phyloP scores from a whole-genome alignment of 176 grass and related monocot species.

The Carex scoparia region DNA sequence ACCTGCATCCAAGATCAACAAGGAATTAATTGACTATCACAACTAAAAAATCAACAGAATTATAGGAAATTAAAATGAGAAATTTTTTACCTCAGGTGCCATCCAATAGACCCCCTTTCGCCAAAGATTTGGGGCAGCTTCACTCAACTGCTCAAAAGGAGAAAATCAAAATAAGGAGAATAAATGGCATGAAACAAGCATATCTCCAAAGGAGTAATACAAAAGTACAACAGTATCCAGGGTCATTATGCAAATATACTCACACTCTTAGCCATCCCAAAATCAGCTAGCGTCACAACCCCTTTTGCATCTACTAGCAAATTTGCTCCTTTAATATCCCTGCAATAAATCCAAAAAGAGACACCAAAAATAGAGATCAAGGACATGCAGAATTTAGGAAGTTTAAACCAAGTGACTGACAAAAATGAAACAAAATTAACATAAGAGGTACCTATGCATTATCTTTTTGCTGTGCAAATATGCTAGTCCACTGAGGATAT shows the following conservation, averaged over 20 bases:
- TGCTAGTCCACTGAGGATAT: slow-evolving; percentile 83
- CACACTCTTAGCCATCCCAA: slow-evolving; percentile 96
- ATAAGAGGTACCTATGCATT: slow-evolving; percentile 44
- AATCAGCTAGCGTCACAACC: slow-evolving; percentile 88
- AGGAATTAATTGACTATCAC: not conserved
- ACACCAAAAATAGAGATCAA: slow-evolving; percentile 9
- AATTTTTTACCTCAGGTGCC: slow-evolving; percentile 79
- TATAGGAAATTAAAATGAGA: not conserved
- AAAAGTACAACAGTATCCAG: slow-evolving; percentile 1
- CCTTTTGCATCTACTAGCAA: slow-evolving; percentile 81
- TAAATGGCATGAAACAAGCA: slow-evolving; percentile 4
- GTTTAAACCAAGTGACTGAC: not conserved
- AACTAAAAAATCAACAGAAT: not conserved
- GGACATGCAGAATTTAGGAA: not conserved
- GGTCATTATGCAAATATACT: slow-evolving; percentile 30
- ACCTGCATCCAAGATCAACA: slow-evolving; percentile 48
- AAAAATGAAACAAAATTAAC: slow-evolving; percentile 18
- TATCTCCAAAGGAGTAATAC: not conserved
- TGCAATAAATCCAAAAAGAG: slow-evolving; percentile 39
- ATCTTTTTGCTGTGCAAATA: slow-evolving; percentile 98
- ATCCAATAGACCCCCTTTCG: slow-evolving; percentile 96
- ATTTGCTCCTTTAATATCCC: slow-evolving; percentile 99
- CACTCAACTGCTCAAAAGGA: slow-evolving; percentile 54
- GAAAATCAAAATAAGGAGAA: slow-evolving; percentile 19
- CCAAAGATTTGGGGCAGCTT: slow-evolving; percentile 64